Percentiles rank a stretch among this genome's conserved stretches.
phyloP scores from a whole-genome alignment of 768 basidiomycete species.

The Lactarius pseudohatsudake region DNA sequence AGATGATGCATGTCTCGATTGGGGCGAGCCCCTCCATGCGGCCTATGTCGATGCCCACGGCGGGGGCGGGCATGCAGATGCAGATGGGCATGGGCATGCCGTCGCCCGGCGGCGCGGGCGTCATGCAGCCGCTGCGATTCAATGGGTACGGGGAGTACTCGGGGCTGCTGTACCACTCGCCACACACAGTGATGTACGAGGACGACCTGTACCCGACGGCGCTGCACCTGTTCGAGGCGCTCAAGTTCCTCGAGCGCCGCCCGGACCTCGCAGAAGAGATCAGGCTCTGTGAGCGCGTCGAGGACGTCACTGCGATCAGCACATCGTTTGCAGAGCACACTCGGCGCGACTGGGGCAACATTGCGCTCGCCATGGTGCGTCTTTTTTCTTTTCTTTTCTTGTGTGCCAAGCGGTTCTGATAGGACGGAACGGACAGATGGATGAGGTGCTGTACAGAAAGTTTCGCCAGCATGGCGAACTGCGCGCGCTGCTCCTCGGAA shows the following conservation, averaged over 20 bases:
- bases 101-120: conserved; percentile 24
- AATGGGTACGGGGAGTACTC: conserved; percentile 36
- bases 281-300: conserved; percentile 42
- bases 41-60: conserved; percentile 15
- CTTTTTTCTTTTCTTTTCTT: neutral
- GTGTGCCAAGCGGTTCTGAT: neutral
- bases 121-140: conserved; percentile 36
- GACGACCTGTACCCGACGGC: conserved; percentile 64
- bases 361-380: conserved; percentile 53
- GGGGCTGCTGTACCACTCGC: conserved; percentile 67
- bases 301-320: conserved; percentile 42
- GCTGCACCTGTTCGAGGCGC: conserved; percentile 72
- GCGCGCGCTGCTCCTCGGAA: conserved; percentile 52
- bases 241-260: conserved; percentile 57
- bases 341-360: conserved; percentile 55
- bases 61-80: neutral
- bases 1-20: neutral
- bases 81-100: conserved; percentile 9
- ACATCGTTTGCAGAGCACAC: conserved; percentile 37
- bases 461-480: conserved; percentile 69
- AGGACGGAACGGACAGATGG: conserved; percentile 48
- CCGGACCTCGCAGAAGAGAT: conserved; percentile 58
- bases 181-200: conserved; percentile 56
- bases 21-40: neutral
- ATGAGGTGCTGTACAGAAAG: conserved; percentile 64